Conservation (phyloP, 257 asterid species). For the Solanum tacnaense region DNA sequence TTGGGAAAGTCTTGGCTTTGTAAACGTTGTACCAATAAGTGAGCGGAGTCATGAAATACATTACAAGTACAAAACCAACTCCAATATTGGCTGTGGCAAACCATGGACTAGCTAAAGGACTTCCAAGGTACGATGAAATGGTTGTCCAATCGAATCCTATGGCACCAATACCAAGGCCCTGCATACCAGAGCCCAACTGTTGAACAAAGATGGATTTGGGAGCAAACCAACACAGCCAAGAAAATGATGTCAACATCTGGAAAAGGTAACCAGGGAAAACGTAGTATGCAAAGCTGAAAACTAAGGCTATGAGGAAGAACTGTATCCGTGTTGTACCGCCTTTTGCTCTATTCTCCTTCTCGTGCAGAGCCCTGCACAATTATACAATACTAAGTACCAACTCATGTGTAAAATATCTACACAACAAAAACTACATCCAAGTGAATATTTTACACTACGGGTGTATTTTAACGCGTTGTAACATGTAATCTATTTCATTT, state of each 20-base stretch:
- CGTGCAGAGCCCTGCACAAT: conserved; percentile 35
- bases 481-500: neutral
- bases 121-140: conserved; percentile 30
- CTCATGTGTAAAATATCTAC: neutral
- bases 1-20: conserved; percentile 39
- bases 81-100: conserved; percentile 35
- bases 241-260: conserved; percentile 19
- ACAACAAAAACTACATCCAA: neutral
- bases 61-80: conserved; percentile 15
- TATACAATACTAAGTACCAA: neutral
- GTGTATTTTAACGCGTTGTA: neutral
- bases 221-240: conserved; percentile 46
- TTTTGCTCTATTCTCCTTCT: conserved; percentile 26
- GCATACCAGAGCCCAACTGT: conserved; percentile 39
- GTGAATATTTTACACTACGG: neutral
- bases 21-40: conserved; percentile 37
- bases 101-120: conserved; percentile 52
- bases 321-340: conserved; percentile 24
- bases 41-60: conserved; percentile 28
- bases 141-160: conserved; percentile 38
- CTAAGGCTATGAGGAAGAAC: conserved; percentile 32
- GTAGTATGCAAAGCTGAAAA: conserved; percentile 25
- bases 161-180: conserved; percentile 36
- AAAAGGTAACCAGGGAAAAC: conserved; percentile 30
- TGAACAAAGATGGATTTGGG: conserved; percentile 27